These are phyloP conservation scores for Marvania coccoides DNA, from an alignment of 139 green algal genomes.

Conservation along the genomic window DNA sequence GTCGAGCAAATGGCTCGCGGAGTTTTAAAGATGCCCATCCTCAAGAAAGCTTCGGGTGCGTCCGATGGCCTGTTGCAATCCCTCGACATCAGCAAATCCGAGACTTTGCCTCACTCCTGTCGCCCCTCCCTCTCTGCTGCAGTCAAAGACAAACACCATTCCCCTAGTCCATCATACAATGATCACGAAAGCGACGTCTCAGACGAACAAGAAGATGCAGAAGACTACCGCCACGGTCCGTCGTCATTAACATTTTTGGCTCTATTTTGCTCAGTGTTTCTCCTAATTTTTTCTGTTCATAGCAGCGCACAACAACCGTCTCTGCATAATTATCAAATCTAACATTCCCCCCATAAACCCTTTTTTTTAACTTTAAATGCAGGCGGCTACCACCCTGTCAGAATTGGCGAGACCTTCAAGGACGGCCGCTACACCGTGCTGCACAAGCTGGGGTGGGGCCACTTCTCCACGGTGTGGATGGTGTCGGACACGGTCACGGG, in stretches of 20 bases:
- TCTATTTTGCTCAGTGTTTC: no score
- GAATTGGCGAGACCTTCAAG: slow-evolving; percentile 83
- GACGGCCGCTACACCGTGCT: slow-evolving; percentile 83
- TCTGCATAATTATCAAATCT: slow-evolving; percentile 35
- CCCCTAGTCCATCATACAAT: background rate
- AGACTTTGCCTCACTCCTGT: background rate
- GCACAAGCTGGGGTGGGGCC: slow-evolving; percentile 97
- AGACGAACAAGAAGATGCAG: slow-evolving; percentile 33
- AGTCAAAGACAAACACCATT: background rate
- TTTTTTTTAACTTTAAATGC: background rate
- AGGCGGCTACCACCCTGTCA: slow-evolving; percentile 94
- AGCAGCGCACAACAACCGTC: background rate
- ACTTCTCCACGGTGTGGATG: slow-evolving; percentile 98
- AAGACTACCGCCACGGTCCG: slow-evolving; percentile 24
- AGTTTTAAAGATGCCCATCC: background rate
- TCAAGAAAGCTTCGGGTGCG: background rate
- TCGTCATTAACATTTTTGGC: no score
- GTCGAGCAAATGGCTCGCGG: background rate
- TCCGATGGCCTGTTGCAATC: background rate
- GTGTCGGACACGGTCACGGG: slow-evolving; percentile 53
- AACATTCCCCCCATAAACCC: slow-evolving; percentile 41
- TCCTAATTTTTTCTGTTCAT: background rate
- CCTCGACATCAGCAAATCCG: background rate
- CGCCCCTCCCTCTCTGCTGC: background rate
- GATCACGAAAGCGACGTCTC: slow-evolving; percentile 27